Conservation (phyloP, 2,329 filamentous ascomycete species). For the Lasiodiplodia sp. region DNA sequence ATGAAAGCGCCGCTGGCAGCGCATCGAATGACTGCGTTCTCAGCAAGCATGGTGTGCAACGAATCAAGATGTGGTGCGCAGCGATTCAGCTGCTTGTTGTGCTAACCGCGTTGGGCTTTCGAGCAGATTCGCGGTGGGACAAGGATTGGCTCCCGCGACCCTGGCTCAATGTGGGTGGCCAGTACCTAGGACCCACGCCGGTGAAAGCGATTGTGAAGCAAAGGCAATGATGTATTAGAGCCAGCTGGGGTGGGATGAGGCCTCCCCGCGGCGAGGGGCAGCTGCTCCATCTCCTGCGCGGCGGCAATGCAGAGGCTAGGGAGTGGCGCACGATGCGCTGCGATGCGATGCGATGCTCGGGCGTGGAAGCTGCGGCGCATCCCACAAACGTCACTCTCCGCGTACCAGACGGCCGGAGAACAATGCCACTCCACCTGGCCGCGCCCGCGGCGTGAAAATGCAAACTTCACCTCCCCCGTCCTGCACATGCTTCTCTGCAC, state of each 20-base stretch:
- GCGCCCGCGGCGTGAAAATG: conserved; percentile 18
- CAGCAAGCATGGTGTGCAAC: conserved; percentile 15
- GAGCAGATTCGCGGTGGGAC: conserved; percentile 15
- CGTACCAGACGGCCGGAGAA: conserved; percentile 3
- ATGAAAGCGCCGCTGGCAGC: conserved; percentile 10
- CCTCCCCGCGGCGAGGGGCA: not conserved
- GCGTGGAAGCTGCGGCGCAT: conserved; percentile 17
- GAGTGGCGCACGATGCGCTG: conserved; percentile 12
- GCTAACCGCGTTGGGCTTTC: conserved; percentile 10
- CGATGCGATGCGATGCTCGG: conserved; percentile 11
- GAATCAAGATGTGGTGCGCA: not conserved
- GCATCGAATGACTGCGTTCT: conserved; percentile 17
- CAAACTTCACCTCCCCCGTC: not conserved
- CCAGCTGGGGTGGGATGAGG: not conserved
- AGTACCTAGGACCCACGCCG: not conserved
- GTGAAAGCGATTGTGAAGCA: not conserved
- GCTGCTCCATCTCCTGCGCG: not conserved
- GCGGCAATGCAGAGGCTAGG: not conserved
- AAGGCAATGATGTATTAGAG: not conserved
- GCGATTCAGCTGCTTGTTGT: not conserved
- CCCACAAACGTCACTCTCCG: conserved; percentile 27
- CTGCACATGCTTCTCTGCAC: not conserved
- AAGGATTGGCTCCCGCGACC: conserved; percentile 10
- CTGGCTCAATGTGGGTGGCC: not conserved
- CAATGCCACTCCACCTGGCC: conserved; percentile 24